A percentile compares a stretch with the other conserved stretches of the same genome.
Conservation (phyloP, 208 protist genomes). For the Trichomonas vaginalis region DNA sequence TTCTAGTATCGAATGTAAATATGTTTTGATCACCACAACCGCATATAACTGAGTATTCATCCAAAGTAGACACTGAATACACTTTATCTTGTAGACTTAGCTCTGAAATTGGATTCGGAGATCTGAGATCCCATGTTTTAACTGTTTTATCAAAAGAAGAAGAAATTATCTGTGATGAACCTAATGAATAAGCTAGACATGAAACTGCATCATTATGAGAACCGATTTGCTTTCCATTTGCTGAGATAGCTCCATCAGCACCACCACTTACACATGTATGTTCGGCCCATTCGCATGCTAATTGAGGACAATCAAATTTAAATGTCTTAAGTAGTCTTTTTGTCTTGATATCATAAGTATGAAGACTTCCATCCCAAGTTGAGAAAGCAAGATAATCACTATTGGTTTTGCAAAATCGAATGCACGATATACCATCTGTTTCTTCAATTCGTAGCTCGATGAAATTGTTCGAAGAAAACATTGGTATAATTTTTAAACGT, state of each 20-base stretch:
- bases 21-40: neutral
- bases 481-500: neutral
- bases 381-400: neutral
- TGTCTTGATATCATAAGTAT: neutral
- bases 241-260: neutral
- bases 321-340: neutral
- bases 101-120: neutral
- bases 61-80: neutral
- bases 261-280: neutral
- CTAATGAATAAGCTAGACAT: neutral
- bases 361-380: neutral
- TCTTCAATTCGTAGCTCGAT: neutral
- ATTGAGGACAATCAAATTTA: neutral
- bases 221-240: neutral
- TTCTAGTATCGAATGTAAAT: neutral
- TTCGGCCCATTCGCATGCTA: neutral
- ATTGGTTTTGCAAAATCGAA: neutral
- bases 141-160: neutral
- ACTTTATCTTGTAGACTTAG: neutral
- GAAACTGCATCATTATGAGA: neutral
- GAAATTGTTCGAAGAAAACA: neutral
- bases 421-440: neutral
- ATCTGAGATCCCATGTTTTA: neutral
- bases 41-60: neutral
- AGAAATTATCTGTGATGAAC: neutral